Evolutionary conservation across 192 early-diverging fungal species (phyloP).

Genomic region (Phlyctochytrium bullatum): DNA sequence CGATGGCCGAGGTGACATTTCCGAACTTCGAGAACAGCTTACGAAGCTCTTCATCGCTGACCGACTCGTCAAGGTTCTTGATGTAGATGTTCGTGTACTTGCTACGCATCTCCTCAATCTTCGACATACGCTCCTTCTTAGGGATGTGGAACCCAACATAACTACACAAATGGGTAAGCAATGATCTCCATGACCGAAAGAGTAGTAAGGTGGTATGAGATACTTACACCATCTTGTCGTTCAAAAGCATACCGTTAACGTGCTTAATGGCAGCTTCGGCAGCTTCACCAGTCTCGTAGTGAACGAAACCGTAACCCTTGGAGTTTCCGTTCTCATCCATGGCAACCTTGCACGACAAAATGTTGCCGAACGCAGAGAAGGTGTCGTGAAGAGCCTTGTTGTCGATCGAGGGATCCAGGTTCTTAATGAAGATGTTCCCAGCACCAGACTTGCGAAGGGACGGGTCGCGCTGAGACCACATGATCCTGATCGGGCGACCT

Average conservation of each 20-base stretch:
- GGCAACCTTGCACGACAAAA: slow-evolving; percentile 97
- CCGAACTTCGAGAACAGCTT: slow-evolving; percentile 80
- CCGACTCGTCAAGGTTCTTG: slow-evolving; percentile 86
- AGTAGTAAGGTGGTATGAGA: background rate
- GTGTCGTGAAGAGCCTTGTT: slow-evolving; percentile 99
- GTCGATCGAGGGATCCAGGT: slow-evolving; percentile 95
- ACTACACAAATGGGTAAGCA: slow-evolving; percentile 21
- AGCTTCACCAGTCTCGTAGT: slow-evolving; percentile 93
- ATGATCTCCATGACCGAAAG: no score
- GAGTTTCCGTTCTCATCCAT: slow-evolving; percentile 68
- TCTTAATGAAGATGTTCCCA: slow-evolving; percentile 99
- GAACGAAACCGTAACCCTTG: slow-evolving; percentile 98
- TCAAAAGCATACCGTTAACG: slow-evolving; percentile 99
- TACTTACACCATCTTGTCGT: slow-evolving; percentile 90
- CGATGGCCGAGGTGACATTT: slow-evolving; percentile 74
- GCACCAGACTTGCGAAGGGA: slow-evolving; percentile 83
- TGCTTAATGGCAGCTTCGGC: slow-evolving; percentile 94
- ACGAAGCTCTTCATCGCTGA: slow-evolving; percentile 75
- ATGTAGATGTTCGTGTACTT: slow-evolving; percentile 99
- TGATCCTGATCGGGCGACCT: slow-evolving; percentile 95
- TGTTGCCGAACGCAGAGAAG: slow-evolving; percentile 95
- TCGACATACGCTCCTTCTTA: slow-evolving; percentile 87
- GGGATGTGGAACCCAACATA: slow-evolving; percentile 91
- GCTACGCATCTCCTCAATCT: slow-evolving; percentile 81
- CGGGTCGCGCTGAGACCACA: slow-evolving; percentile 99